Evolutionary conservation across 306 rosid species (phyloP), one percentile per base, ranked within the genome.

Genomic region (Senna siamea): DNA sequence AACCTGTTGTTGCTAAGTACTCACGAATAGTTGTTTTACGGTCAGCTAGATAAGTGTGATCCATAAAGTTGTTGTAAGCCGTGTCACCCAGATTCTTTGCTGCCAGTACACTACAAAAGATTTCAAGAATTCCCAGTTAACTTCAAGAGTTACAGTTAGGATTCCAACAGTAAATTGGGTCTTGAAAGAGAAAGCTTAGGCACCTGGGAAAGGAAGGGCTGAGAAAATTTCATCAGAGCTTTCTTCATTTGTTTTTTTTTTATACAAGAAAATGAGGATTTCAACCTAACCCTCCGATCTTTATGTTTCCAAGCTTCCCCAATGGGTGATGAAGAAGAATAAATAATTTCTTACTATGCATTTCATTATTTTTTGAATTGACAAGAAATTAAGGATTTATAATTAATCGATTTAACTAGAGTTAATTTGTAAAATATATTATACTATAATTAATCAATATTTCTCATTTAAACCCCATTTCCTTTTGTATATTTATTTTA

Each of bases 1-100:
- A 71, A 74, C 98, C 96, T 20, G 85, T 65, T 34, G 91, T 72
- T 18, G 90, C 87, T 75, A 93, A 77, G 82, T 93, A 91, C 50
- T 81, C 81, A 0, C 90, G 91, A 54, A 94, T 89, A 52, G 93
- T 91, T 43, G 98, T 91, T 81, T 80, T 88, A 17, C 97, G 94
- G 82, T 94, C 95, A 51, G 94, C 97, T 30, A 94, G 98, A 58
- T 84, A 94, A 76, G 96, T 94, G 81, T 89, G 96, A 81, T 91
- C 96, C 77, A 94, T 81, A 57, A 94, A 94, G 86, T 91, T 94
- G 84, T 82, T 76, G 69, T 78, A 89, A 26, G 96, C 92, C 41
- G 37, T 67, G 17, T 86, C 78, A 8, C 92, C 81, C 43, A 89
- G 86, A 78, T 89, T 91, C 79, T 86, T 87, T 26, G 96, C 98